phyloP scores from a whole-genome alignment of 2,329 filamentous ascomycete species.

The Cercospora zeae-maydis region DNA sequence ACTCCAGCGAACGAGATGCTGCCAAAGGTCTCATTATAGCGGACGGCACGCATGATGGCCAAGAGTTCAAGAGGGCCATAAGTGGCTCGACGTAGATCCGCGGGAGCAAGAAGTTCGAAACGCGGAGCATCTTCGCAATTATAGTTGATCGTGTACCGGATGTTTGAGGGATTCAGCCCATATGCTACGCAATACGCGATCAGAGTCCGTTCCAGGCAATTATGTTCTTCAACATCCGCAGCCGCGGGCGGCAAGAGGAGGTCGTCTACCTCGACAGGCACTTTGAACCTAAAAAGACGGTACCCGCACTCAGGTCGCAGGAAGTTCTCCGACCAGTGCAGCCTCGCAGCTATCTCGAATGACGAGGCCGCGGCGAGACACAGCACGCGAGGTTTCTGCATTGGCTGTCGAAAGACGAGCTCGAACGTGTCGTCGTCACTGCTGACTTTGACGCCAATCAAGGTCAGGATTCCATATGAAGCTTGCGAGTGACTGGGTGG shows the following conservation, averaged over 20 bases:
- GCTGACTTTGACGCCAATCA: constrained; percentile 58
- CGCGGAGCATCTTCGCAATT: constrained; percentile 64
- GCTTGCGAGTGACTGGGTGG: constrained; percentile 48
- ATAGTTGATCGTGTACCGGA: constrained; percentile 60
- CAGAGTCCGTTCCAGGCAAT: constrained; percentile 62
- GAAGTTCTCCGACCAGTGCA: constrained; percentile 60
- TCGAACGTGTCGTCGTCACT: constrained; percentile 64
- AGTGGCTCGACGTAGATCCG: constrained; percentile 47
- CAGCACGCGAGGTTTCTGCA: constrained; percentile 54
- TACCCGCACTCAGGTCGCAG: constrained; percentile 64
- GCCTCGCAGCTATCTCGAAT: constrained; percentile 60
- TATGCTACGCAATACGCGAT: constrained; percentile 69
- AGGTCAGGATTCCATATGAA: constrained; percentile 61
- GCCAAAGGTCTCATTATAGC: constrained; percentile 67
- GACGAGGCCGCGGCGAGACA: constrained; percentile 63
- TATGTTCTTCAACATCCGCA: constrained; percentile 57
- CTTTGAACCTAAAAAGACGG: constrained; percentile 60
- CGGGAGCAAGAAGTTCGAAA: constrained; percentile 61
- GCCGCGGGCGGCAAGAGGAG: constrained; percentile 47
- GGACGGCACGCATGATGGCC: constrained; percentile 64
- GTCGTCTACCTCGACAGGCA: constrained; percentile 55
- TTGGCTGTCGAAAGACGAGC: constrained; percentile 57
- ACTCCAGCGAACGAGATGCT: constrained; percentile 66
- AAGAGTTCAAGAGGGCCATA: constrained; percentile 64
- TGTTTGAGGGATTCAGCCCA: constrained; percentile 62